phyloP scores from a whole-genome alignment of 2,329 filamentous ascomycete species.

The Byssoonygena ceratinophila region DNA sequence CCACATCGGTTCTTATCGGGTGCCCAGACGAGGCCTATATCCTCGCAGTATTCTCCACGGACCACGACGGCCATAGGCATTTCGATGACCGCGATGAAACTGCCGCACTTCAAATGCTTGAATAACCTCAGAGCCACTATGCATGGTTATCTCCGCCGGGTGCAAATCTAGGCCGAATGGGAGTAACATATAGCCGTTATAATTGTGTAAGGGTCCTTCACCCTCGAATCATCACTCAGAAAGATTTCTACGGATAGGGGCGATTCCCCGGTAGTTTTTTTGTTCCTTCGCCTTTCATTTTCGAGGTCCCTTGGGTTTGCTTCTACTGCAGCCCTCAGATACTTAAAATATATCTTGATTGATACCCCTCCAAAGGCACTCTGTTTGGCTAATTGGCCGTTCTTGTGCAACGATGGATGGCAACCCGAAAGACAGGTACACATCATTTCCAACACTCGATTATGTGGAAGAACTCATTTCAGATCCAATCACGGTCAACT shows the following conservation, averaged over 20 bases:
- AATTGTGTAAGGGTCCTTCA: too few species aligned
- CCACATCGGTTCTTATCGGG: slow-evolving; percentile 6
- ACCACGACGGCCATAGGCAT: neutral
- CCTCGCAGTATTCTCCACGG: neutral
- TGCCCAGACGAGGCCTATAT: neutral
- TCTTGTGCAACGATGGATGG: neutral
- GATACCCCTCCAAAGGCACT: neutral
- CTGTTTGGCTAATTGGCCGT: neutral
- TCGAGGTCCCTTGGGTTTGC: neutral
- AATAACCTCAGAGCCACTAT: neutral
- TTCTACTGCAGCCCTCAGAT: neutral
- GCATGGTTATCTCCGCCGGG: neutral
- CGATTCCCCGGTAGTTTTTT: neutral
- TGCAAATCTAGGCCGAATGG: neutral
- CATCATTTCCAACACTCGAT: slow-evolving; percentile 17
- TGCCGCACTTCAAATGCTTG: neutral
- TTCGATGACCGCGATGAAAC: neutral
- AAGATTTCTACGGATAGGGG: neutral
- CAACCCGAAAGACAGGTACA: slow-evolving; percentile 10
- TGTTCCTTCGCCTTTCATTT: neutral
- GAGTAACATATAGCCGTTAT: neutral
- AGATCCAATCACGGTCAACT: slow-evolving; percentile 3
- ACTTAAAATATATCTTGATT: neutral
- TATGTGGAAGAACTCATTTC: slow-evolving; percentile 13
- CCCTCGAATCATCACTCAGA: neutral